A percentile compares a stretch with the other conserved stretches of the same genome.
Conservation (phyloP, 371 early-diverging fungal genomes). For the Chytridium lagenaria region DNA sequence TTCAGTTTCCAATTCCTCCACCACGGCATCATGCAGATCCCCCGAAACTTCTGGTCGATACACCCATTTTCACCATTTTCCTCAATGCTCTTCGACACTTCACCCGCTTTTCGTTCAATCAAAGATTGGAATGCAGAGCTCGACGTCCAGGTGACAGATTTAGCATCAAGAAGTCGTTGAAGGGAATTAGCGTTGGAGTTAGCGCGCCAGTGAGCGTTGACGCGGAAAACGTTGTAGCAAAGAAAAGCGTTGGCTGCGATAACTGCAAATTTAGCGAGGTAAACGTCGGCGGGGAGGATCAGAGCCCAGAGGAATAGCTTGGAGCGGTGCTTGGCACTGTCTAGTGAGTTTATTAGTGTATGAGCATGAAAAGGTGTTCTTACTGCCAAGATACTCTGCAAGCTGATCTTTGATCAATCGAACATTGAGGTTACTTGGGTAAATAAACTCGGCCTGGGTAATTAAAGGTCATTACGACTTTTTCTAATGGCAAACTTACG, state of each 20-base stretch:
- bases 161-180: conserved; percentile 33
- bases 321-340: conserved; percentile 23
- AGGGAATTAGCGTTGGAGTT: conserved; percentile 31
- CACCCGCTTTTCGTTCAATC: conserved; percentile 22
- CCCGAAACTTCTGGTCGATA: conserved; percentile 36
- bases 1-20: conserved; percentile 40
- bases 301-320: conserved; percentile 43
- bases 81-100: conserved; percentile 31
- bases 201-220: conserved; percentile 46
- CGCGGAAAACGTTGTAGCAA: conserved; percentile 52
- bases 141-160: conserved; percentile 42
- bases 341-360: neutral
- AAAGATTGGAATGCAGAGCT: conserved; percentile 33
- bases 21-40: conserved; percentile 55
- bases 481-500: too few relatives aligned
- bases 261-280: conserved; percentile 46
- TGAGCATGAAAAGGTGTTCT: neutral
- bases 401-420: conserved; percentile 36
- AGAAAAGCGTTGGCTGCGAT: conserved; percentile 47
- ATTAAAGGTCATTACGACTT: too few relatives aligned
- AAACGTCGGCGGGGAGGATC: conserved; percentile 40
- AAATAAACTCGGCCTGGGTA: conserved; percentile 50
- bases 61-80: neutral
- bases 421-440: conserved; percentile 41
- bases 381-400: conserved; percentile 31